Evolutionary conservation across 768 basidiomycete species (phyloP).

Genomic region (Kockovaella imperatae): DNA sequence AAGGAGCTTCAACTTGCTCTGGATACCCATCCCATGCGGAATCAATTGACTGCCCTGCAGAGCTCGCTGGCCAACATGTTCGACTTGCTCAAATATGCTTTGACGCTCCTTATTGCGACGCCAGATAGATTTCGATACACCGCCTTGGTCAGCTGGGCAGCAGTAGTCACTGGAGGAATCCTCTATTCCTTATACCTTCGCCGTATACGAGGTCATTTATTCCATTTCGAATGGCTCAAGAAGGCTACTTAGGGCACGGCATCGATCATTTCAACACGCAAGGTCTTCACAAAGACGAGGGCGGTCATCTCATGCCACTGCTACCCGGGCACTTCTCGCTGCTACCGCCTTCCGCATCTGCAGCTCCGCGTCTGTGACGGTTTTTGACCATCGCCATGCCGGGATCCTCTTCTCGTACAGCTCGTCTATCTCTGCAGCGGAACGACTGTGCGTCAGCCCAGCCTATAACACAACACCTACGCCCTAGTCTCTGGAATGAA

Average conservation of each 20-base stretch:
- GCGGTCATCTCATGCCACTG: no score
- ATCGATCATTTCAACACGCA: no score
- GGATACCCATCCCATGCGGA: slow-evolving; percentile 32
- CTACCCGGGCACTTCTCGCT: no score
- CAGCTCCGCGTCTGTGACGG: slow-evolving; percentile 5
- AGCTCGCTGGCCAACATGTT: slow-evolving; percentile 37
- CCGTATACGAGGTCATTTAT: slow-evolving; percentile 30
- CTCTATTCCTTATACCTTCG: slow-evolving; percentile 30
- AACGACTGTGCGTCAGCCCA: slow-evolving; percentile 4
- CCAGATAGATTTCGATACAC: slow-evolving; percentile 39
- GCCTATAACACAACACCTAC: slow-evolving; percentile 2
- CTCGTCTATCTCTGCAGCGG: slow-evolving; percentile 20
- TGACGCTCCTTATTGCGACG: slow-evolving; percentile 27
- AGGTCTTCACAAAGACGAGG: no score
- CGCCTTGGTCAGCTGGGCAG: slow-evolving; percentile 31
- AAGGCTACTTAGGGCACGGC: slow-evolving; percentile 10
- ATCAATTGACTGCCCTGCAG: slow-evolving; percentile 38
- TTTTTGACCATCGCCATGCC: slow-evolving; percentile 11
- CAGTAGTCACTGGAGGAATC: slow-evolving; percentile 24
- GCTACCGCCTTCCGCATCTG: slow-evolving; percentile 5
- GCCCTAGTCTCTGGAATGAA: slow-evolving; percentile 10
- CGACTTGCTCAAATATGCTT: slow-evolving; percentile 38
- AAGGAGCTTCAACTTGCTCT: slow-evolving; percentile 40
- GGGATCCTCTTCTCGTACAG: slow-evolving; percentile 15
- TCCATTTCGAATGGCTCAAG: slow-evolving; percentile 28